Evolutionary conservation across 371 early-diverging fungal species (phyloP), one percentile per base, ranked within the genome.

Genomic region (Ordospora colligata): DNA sequence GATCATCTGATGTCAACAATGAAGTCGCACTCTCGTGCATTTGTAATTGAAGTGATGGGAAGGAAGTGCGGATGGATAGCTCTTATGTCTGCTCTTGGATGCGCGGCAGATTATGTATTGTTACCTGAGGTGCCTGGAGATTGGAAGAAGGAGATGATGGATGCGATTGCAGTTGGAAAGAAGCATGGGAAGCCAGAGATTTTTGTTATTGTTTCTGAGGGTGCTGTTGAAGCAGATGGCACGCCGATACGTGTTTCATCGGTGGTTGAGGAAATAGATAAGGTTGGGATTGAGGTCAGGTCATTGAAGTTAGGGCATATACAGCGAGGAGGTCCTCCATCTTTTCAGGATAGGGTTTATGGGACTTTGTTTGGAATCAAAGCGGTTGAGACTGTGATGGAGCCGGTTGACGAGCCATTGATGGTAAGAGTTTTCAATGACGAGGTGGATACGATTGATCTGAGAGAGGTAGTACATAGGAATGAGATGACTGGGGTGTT

Each of bases 21-120:
- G 32, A 86, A 88, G 27, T 94, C 94, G n/a, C 97, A 97, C 83
- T 89, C 91, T 62, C 90, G 97, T 67, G 94, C 94, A 0, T 97
- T 98, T 83, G 94, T 98, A 0, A 89, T 98, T 46, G 97, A 98
- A 83, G 96, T 95, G 12, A 98, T 98, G 99, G 99, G 97, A 9
- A 89, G 97, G 65, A 91, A 94, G 80, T 98, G 99, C 83, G 99
- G 99, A 40, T 98, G 96, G 96, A 86, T 97, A 23, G 94, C 94
- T n/a, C 85, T 97, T 17, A 92, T 91, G 90, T 91, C 96, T 7
- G 94, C 91, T 6, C 90, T 96, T 80, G 90, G 91, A 51, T 88
- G 89, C 4, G 91, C 93, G 47, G 96, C 97, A 53, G 96, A 97
- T 81, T 96, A 91, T 87, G 89, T 95, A 47, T 93, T 96, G 75